Evolutionary conservation across 805 yeast genomes (phyloP).

Genomic region (Cyberlindnera saturnus): DNA sequence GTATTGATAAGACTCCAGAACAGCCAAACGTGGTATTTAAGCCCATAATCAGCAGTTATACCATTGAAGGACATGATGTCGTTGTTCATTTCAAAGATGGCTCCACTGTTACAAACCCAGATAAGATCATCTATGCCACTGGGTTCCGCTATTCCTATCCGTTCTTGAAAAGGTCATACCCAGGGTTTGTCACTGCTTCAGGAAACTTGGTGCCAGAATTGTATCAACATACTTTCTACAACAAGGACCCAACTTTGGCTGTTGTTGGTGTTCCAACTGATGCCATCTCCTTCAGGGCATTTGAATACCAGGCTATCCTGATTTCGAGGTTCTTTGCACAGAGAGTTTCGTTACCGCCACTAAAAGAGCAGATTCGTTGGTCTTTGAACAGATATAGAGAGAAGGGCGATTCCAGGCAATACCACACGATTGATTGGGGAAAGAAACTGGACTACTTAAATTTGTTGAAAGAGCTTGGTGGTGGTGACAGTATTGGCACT

Average conservation of each 20-base stretch:
- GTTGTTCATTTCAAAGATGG: conserved; percentile 41
- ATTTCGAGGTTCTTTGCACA: conserved; percentile 30
- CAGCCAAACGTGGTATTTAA: conserved; percentile 26
- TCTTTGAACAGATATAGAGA: conserved; percentile 18
- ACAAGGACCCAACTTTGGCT: conserved; percentile 27
- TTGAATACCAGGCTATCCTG: conserved; percentile 35
- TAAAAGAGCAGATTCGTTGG: conserved; percentile 28
- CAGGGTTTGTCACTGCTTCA: conserved; percentile 22
- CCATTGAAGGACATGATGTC: conserved; percentile 22
- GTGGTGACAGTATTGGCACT: conserved; percentile 13
- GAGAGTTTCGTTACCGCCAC: conserved; percentile 25
- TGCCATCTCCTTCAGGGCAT: conserved; percentile 33
- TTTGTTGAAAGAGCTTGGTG: conserved; percentile 24
- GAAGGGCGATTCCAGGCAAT: conserved; percentile 25
- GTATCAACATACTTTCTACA: conserved; percentile 29
- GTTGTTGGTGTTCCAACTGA: conserved; percentile 33
- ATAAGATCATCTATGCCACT: conserved; percentile 61
- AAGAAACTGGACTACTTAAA: conserved; percentile 26
- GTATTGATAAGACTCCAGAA: too few relatives aligned
- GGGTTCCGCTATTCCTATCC: conserved; percentile 63
- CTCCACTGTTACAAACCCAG: conserved; percentile 35
- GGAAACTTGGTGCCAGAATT: conserved; percentile 21
- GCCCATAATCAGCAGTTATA: conserved; percentile 31
- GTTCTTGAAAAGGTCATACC: conserved; percentile 33
- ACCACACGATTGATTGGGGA: conserved; percentile 31